Evolutionary conservation across 306 rosid species (phyloP), one percentile per base, ranked within the genome.

Genomic region (Prinsepia uniflora): DNA sequence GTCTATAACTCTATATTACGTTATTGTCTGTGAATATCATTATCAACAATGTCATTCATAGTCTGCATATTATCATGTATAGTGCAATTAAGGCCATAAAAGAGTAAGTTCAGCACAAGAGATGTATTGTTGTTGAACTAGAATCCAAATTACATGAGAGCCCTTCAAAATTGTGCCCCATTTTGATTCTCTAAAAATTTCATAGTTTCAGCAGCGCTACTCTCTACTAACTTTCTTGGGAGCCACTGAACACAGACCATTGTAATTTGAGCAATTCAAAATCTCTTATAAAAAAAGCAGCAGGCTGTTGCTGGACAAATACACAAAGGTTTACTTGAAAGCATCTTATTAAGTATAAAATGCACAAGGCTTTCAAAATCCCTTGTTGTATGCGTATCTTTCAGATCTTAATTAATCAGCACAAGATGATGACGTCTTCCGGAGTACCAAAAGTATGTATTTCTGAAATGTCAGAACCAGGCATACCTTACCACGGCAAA

Each of bases 401-500:
- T 10, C 7, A 61, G 10, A 7, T 55, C 55, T 18, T 44, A 4
- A 41, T 12, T 40, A 36, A 62, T 55, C 59, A 80, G 30, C 18
- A 63, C 34, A 58, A 71, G 60, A 68, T n/a, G 63, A 74, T 65
- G 42, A 72, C 56, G 72, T 68, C 42, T 39, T 15, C 74, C 58
- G 74, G 49, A 72, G 63, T 78, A 63, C 24, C 74, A 65, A 40
- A 45, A 24, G 42, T 19, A 63, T 36, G 42, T 71, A 53, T 40
- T 70, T 49, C 44, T 56, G 39, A 39, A 64, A 69, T 77, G 54
- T 43, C 63, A 71, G 54, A 62, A 54, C 24, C 61, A 76, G 70
- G 61, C 84, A 79, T 90, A 93, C 98, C 89, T 93, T 93, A 69
- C 98, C 97, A 17, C 97, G 96, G 81, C 98, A 93, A 68, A 93